Evolutionary conservation across 2,329 filamentous ascomycete species (phyloP).

Genomic region (Exophiala oligosperma): DNA sequence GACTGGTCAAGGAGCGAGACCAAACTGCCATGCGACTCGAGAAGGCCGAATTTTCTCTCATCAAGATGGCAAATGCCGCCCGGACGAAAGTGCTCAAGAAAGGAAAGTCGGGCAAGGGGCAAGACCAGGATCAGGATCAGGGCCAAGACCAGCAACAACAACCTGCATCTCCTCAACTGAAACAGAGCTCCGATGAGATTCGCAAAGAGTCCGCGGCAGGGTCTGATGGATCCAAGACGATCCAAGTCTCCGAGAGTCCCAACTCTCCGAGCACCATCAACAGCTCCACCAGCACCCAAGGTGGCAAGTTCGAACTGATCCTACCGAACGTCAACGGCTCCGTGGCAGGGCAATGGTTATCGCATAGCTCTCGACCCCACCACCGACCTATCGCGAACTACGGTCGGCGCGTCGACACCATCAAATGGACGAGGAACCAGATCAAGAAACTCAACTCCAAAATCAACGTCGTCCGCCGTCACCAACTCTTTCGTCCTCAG

Average conservation of each 20-base stretch:
- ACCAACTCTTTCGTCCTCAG: constrained; percentile 28
- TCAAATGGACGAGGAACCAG: constrained; percentile 38
- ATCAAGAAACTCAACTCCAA: constrained; percentile 34
- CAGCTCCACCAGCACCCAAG: not conserved
- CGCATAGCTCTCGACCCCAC: constrained; percentile 32
- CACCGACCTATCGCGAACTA: constrained; percentile 40
- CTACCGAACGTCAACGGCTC: constrained; percentile 36
- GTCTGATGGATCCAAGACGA: constrained; percentile 58
- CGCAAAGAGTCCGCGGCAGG: constrained; percentile 57
- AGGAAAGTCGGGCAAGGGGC: constrained; percentile 49
- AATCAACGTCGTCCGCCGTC: constrained; percentile 34
- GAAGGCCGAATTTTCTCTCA: constrained; percentile 77
- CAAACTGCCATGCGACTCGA: constrained; percentile 77
- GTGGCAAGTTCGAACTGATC: not conserved
- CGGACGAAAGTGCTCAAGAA: constrained; percentile 58
- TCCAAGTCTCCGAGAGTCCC: not conserved
- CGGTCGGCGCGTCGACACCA: constrained; percentile 38
- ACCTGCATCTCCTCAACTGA: constrained; percentile 59
- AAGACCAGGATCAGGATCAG: constrained; percentile 55
- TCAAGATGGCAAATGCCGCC: constrained; percentile 72
- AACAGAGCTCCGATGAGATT: constrained; percentile 54
- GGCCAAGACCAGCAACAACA: constrained; percentile 65
- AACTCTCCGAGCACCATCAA: not conserved
- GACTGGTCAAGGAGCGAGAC: constrained; percentile 77
- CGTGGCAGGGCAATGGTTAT: constrained; percentile 39